A percentile compares a stretch with the other conserved stretches of the same genome.
Evolutionary conservation across 1,139 yeast genomes (phyloP).

Genomic region (Suhomyces maxii): DNA sequence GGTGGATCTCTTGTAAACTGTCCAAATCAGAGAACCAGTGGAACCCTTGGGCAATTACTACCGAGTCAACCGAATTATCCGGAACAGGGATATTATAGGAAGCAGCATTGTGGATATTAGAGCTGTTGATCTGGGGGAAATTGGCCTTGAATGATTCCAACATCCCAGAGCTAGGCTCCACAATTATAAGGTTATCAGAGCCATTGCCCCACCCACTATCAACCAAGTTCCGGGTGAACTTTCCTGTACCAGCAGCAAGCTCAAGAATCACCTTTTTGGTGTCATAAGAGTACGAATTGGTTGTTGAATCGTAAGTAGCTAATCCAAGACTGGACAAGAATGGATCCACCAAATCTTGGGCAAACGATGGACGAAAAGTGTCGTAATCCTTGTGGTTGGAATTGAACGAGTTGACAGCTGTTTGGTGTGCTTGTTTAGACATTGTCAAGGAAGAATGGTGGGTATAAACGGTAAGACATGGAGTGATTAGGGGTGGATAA

Average conservation of each 20-base stretch:
- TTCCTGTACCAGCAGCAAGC: conserved; percentile 67
- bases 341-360: conserved; percentile 47
- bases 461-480: background rate
- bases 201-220: conserved; percentile 38
- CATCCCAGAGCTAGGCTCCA: conserved; percentile 67
- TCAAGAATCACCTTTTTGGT: conserved; percentile 45
- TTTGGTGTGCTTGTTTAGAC: conserved; percentile 26
- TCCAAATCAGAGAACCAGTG: conserved; percentile 64
- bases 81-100: conserved; percentile 52
- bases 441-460: background rate
- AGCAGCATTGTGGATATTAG: conserved; percentile 36
- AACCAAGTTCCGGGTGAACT: conserved; percentile 53
- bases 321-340: conserved; percentile 42
- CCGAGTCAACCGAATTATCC: conserved; percentile 48
- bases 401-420: conserved; percentile 50
- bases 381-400: conserved; percentile 57
- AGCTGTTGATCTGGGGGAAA: conserved; percentile 43
- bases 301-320: conserved; percentile 11
- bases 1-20: conserved; percentile 49
- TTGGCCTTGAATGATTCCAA: conserved; percentile 45
- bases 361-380: conserved; percentile 55
- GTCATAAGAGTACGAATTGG: conserved; percentile 12
- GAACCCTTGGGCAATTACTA: conserved; percentile 65
- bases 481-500: no score
- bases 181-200: conserved; percentile 37